Evolutionary conservation across 306 rosid species (phyloP).

Genomic region (Dalbergia oliveri): DNA sequence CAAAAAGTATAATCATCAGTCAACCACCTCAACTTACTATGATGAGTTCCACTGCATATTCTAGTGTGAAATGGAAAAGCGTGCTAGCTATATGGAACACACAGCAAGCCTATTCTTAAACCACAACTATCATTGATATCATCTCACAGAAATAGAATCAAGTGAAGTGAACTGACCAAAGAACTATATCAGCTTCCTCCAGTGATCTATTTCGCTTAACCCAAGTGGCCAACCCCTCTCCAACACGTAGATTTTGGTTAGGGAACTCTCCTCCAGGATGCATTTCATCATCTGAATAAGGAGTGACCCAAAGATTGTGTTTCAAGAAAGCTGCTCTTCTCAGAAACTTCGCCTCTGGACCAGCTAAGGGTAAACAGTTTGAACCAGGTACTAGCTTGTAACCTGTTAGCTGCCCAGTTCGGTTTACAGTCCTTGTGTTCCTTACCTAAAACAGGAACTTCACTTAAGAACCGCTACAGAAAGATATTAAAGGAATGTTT

Average conservation of each 20-base stretch:
- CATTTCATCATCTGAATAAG: constrained; percentile 69
- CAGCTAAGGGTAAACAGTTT: constrained; percentile 76
- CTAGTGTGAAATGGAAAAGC: not conserved
- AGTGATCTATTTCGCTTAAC: constrained; percentile 72
- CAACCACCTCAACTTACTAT: not conserved
- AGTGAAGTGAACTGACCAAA: constrained; percentile 64
- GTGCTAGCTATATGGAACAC: not conserved
- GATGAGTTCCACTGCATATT: constrained; percentile 8
- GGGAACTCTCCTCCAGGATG: constrained; percentile 87
- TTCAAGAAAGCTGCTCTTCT: constrained; percentile 80
- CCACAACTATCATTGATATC: constrained; percentile 1
- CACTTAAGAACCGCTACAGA: not conserved
- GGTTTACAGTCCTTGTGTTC: constrained; percentile 77
- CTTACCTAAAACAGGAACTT: constrained; percentile 58
- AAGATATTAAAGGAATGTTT: not conserved
- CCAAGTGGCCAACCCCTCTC: constrained; percentile 88
- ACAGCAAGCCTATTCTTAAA: not conserved
- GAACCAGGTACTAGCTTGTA: constrained; percentile 78
- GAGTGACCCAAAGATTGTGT: constrained; percentile 88
- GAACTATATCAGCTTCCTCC: constrained; percentile 86
- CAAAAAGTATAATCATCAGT: not conserved
- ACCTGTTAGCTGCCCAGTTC: constrained; percentile 79
- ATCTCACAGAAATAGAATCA: not conserved
- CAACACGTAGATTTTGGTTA: constrained; percentile 83
- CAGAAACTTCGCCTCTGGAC: constrained; percentile 77